Percentiles rank a stretch among this genome's conserved stretches.
phyloP scores from a whole-genome alignment of 257 asterid species.

The Gentiana dahurica region DNA sequence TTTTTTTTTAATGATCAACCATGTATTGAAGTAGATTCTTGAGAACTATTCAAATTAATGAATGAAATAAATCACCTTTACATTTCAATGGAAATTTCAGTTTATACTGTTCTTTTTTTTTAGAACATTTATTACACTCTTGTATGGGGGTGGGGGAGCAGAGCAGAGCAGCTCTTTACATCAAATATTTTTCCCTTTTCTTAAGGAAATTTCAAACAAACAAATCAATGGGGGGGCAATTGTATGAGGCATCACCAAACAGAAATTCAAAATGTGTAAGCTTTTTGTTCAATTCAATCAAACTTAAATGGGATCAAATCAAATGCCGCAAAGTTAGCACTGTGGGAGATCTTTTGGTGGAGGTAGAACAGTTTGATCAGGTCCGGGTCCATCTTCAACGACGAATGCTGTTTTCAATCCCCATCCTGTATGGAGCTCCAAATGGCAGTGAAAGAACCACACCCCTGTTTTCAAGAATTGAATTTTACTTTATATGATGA shows the following conservation, averaged over 20 bases:
- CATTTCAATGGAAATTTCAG: neutral
- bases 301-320: too few relatives aligned
- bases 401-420: conserved; percentile 50
- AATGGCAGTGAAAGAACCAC: conserved; percentile 60
- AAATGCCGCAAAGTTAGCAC: conserved; percentile 15
- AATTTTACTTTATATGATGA: too few relatives aligned
- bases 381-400: conserved; percentile 45
- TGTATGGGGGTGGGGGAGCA: neutral
- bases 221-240: neutral
- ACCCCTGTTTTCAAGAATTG: conserved; percentile 30
- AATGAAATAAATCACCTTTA: too few relatives aligned
- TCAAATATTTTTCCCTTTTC: too few relatives aligned
- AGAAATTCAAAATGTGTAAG: neutral
- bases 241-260: conserved; percentile 1
- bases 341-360: conserved; percentile 52
- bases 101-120: neutral
- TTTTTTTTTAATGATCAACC: too few relatives aligned
- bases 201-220: too few relatives aligned
- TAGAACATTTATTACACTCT: neutral
- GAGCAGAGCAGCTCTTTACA: too few relatives aligned
- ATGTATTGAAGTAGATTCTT: too few relatives aligned
- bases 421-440: conserved; percentile 60
- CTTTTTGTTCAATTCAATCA: neutral
- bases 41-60: too few relatives aligned
- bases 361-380: conserved; percentile 35